Percentiles rank a stretch among this genome's conserved stretches.
phyloP scores from a whole-genome alignment of 1,139 yeast species.

The Citeromyces siamensis region DNA sequence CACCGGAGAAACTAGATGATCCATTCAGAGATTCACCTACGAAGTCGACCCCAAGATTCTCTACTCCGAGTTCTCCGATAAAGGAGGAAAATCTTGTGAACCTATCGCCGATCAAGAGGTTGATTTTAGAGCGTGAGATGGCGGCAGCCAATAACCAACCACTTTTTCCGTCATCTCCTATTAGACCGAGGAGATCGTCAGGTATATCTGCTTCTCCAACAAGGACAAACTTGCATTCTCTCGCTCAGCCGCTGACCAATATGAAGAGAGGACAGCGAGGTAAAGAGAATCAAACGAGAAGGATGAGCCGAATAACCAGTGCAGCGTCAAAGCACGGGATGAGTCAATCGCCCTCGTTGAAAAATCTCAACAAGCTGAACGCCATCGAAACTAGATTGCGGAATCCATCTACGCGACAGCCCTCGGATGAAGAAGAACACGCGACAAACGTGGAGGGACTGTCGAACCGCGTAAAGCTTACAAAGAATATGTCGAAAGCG shows the following conservation, averaged over 20 bases:
- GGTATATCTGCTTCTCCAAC: conserved; percentile 8
- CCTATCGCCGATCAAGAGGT: conserved; percentile 16
- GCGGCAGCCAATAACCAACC: conserved; percentile 8
- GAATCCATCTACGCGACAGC: conserved; percentile 10
- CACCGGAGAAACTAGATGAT: too few species aligned
- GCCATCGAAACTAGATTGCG: conserved; percentile 15
- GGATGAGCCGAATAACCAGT: too few species aligned
- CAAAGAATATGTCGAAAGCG: too few species aligned
- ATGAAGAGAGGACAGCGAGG: conserved; percentile 14
- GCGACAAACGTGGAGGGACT: too few species aligned
- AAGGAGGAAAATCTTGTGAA: neutral
- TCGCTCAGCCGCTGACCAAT: conserved; percentile 15
- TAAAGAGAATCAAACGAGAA: too few species aligned
- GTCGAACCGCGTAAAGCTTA: too few species aligned
- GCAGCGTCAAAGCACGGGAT: too few species aligned
- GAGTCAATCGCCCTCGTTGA: conserved; percentile 20
- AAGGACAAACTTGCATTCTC: conserved; percentile 7
- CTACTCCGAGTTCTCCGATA: too few species aligned
- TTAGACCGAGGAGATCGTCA: neutral
- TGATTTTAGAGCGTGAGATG: conserved; percentile 18
- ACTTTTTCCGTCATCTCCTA: neutral
- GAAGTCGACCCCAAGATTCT: too few species aligned
- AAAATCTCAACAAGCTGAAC: conserved; percentile 17
- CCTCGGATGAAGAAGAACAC: too few species aligned
- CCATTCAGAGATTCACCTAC: too few species aligned